phyloP scores from a whole-genome alignment of 768 basidiomycete species.

The Lactarius psammicola region DNA sequence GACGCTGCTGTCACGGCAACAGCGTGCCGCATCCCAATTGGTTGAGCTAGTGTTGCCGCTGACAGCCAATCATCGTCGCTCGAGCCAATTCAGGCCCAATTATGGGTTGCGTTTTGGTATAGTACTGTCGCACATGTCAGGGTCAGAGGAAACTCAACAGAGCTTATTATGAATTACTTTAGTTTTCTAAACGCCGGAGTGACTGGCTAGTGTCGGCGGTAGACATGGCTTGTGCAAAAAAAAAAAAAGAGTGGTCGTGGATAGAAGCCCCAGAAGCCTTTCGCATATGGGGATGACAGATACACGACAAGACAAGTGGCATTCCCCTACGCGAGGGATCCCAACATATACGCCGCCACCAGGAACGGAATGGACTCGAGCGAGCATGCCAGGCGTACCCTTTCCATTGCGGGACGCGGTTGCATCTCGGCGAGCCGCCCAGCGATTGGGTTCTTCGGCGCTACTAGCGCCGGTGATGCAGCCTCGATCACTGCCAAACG shows the following conservation, averaged over 20 bases:
- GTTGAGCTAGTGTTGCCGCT: not conserved
- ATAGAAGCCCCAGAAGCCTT: not conserved
- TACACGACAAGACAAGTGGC: not conserved
- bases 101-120: not conserved
- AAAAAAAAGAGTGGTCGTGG: too few species aligned
- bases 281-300: not conserved
- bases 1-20: not conserved
- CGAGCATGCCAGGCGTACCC: not conserved
- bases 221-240: not conserved
- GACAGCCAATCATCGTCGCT: not conserved
- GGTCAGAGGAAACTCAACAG: not conserved
- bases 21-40: not conserved
- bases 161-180: too few species aligned
- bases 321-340: not conserved
- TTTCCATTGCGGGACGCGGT: constrained; percentile 2
- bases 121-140: not conserved
- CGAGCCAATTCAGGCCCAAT: not conserved
- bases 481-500: constrained; percentile 5
- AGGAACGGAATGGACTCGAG: not conserved
- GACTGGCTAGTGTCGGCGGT: not conserved
- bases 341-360: not conserved
- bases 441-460: not conserved
- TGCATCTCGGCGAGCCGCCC: not conserved
- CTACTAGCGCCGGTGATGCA: constrained; percentile 4
- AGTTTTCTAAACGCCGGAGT: not conserved